A percentile compares a stretch with the other conserved stretches of the same genome.
These are phyloP conservation scores for Aspergillus haitiensis DNA, from an alignment of 495 filamentous ascomycete genomes.

Conservation along the genomic window DNA sequence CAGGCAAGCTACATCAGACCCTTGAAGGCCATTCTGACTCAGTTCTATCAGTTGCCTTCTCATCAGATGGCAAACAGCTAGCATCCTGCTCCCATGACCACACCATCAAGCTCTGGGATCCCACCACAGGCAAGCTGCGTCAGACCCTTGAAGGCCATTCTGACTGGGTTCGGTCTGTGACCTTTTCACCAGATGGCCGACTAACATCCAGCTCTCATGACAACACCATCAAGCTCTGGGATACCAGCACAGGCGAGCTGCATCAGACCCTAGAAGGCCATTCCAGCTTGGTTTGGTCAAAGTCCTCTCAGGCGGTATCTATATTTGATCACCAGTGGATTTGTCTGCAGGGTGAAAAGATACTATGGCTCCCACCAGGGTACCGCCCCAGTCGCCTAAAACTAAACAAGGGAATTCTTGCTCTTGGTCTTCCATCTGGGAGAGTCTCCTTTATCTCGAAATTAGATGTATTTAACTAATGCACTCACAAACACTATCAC, in stretches of 20 bases:
- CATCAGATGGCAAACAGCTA: constrained; percentile 5
- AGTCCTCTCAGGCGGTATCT: neutral
- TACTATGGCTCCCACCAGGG: constrained; percentile 5
- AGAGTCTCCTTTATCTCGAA: constrained; percentile 7
- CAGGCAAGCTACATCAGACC: no score
- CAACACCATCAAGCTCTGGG: constrained; percentile 20
- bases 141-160: constrained; percentile 7
- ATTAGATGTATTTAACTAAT: constrained; percentile 1
- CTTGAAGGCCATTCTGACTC: no score
- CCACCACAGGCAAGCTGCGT: neutral
- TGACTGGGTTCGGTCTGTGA: neutral
- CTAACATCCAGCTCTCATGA: constrained; percentile 22
- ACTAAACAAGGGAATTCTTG: constrained; percentile 2
- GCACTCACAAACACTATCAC: neutral
- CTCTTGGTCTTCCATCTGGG: constrained; percentile 5
- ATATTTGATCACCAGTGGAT: constrained; percentile 8
- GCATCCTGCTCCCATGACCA: constrained; percentile 22
- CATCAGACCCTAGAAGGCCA: constrained; percentile 2
- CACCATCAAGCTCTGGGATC: constrained; percentile 20
- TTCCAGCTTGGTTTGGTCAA: constrained; percentile 3
- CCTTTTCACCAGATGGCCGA: neutral
- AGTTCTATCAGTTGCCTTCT: no score
- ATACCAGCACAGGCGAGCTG: neutral
- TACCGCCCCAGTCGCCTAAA: neutral
- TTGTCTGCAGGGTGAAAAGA: constrained; percentile 2